Evolutionary conservation across 768 basidiomycete genomes (phyloP).

Genomic region (Suillus occidentalis): DNA sequence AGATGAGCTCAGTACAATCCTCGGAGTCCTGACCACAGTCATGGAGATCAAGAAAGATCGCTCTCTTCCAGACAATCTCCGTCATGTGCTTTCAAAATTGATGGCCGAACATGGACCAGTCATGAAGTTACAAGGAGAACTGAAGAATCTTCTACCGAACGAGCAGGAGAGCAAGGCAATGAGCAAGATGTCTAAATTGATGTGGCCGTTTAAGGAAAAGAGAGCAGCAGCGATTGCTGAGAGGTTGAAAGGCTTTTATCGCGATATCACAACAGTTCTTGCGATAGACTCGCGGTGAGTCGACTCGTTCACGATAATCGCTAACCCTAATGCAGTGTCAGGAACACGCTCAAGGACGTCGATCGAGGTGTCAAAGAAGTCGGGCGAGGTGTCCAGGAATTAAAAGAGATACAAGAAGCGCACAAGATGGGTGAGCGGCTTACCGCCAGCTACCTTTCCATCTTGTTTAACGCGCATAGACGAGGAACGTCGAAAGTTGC

Average conservation of each 20-base stretch:
- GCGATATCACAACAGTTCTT: not conserved
- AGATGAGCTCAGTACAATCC: not conserved
- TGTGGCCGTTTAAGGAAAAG: conserved; percentile 10
- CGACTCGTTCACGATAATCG: too few relatives aligned
- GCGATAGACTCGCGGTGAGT: not conserved
- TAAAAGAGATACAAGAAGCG: not conserved
- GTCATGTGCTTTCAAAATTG: not conserved
- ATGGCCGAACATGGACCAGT: not conserved
- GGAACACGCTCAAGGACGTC: not conserved
- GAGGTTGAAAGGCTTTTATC: not conserved
- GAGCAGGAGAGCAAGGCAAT: not conserved
- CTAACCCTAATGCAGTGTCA: not conserved
- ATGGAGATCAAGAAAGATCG: not conserved
- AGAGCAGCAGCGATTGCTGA: not conserved
- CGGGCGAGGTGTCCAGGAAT: not conserved
- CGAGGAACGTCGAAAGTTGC: not conserved
- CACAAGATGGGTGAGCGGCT: not conserved
- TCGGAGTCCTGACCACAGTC: not conserved
- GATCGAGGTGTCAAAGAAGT: not conserved
- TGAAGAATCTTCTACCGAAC: not conserved
- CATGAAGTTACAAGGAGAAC: not conserved
- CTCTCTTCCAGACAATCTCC: not conserved
- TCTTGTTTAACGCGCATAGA: not conserved
- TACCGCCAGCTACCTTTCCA: not conserved
- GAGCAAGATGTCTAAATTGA: not conserved